Evolutionary conservation across 1,139 yeast species (phyloP), one percentile per base, ranked within the genome.

Genomic region (Pichia sp.): DNA sequence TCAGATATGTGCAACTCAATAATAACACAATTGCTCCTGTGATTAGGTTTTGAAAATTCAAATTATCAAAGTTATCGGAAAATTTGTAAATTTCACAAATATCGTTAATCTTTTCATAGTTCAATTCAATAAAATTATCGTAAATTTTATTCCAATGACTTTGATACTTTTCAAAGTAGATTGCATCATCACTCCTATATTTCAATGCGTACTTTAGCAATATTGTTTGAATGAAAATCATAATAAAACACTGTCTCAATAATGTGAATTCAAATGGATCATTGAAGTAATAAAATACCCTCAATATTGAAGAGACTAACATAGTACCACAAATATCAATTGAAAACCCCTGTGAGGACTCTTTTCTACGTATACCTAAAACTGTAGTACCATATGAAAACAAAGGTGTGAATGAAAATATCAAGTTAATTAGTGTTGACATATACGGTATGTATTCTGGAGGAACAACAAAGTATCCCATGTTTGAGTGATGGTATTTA

Each of bases 261-360:
- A 89, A 66, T 3, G 95, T 77, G 18, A 77, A 65, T 61, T 89
- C 96, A 63, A 82, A 89, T 0, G 96, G 96, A 40, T 82, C 76
- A 45, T 88, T 81, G 53, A 82, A 66, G 67, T 84, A 89, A 68
- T 86, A 89, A 47, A 80, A 78, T 22, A 89, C 80, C 53, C 95
- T 73, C 40, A 88, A 67, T 6, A 82, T 77, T 43, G 88, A 78
- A 1, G 96, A 85, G 57, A 87, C 73, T 52, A 89, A 65, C 96
- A 89, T 88, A 12, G 95, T 86, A 16, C 90, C 92, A 67, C 96
- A 89, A 15, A 89, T 85, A 64, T 89, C 97, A 23, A 88, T 72
- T 8, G 94, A 82, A 62, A 88, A 88, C 27, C 97, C 97, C 32
- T 77, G 72, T 2, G 92, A 77, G 1, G 89, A 75, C 60, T 79